Percentiles rank a stretch among this genome's conserved stretches.
Conservation (phyloP, 2,329 filamentous ascomycete species). For the Aspergillus sp. region DNA sequence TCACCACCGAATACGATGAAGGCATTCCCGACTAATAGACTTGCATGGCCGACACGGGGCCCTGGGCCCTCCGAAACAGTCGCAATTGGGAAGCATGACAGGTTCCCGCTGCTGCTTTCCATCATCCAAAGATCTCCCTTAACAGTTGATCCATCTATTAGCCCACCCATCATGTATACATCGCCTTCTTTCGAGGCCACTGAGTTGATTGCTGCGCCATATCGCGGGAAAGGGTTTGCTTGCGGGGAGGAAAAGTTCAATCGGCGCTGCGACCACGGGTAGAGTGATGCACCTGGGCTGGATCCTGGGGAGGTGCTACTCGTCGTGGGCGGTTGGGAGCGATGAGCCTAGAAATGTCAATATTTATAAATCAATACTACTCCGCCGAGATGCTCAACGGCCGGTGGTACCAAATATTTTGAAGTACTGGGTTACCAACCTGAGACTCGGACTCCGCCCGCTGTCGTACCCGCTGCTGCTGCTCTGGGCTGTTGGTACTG, state of each 20-base stretch:
- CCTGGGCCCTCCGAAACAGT: conserved; percentile 93
- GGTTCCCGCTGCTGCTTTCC: conserved; percentile 75
- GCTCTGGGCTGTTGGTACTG: conserved; percentile 64
- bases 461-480: conserved; percentile 60
- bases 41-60: conserved; percentile 89
- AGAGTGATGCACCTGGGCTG: conserved; percentile 75
- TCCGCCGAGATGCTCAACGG: neutral
- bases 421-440: conserved; percentile 39
- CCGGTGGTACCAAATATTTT: conserved; percentile 1
- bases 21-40: conserved; percentile 92
- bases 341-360: conserved; percentile 26
- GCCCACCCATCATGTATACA: conserved; percentile 94
- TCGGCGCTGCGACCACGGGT: conserved; percentile 92
- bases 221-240: conserved; percentile 87
- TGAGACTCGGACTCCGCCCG: conserved; percentile 56
- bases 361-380: neutral
- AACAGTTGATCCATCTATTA: conserved; percentile 92
- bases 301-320: conserved; percentile 42
- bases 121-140: conserved; percentile 99
- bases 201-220: conserved; percentile 93
- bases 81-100: conserved; percentile 87
- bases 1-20: conserved; percentile 99
- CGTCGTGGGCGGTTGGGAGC: conserved; percentile 55
- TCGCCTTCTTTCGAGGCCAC: conserved; percentile 93
- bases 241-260: conserved; percentile 81